Evolutionary conservation across 2,329 filamentous ascomycete genomes (phyloP).

Genomic region (Fusarium xyrophilum): DNA sequence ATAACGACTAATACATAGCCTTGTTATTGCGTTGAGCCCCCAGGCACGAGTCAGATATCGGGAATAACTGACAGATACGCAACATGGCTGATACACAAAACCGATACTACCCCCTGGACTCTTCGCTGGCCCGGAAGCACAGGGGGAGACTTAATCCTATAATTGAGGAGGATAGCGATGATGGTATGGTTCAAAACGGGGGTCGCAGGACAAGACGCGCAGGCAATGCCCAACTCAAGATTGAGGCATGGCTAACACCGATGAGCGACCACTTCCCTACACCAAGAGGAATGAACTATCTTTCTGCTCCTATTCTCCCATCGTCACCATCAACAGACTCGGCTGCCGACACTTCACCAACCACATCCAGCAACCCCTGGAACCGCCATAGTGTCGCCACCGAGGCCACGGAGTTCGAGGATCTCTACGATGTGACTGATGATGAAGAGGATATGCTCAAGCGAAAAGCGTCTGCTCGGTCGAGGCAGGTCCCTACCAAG

Average conservation of each 20-base stretch:
- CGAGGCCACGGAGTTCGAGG: constrained; percentile 78
- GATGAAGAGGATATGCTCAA: constrained; percentile 63
- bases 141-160: constrained; percentile 67
- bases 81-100: constrained; percentile 56
- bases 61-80: constrained; percentile 45
- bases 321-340: constrained; percentile 66
- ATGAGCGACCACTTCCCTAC: constrained; percentile 73
- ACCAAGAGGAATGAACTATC: constrained; percentile 70
- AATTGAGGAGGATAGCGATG: constrained; percentile 64
- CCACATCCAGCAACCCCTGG: constrained; percentile 66
- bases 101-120: constrained; percentile 55
- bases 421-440: constrained; percentile 86
- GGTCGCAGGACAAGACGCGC: constrained; percentile 39
- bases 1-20: constrained; percentile 36
- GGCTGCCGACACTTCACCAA: constrained; percentile 61
- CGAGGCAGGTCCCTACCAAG: constrained; percentile 49
- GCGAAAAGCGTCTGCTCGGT: constrained; percentile 49
- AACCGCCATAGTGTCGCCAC: constrained; percentile 68
- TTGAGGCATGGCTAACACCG: constrained; percentile 65
- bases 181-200: constrained; percentile 40
- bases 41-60: constrained; percentile 38
- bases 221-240: constrained; percentile 55
- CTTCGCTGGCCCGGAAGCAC: constrained; percentile 64
- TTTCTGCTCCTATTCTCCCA: constrained; percentile 67
- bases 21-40: constrained; percentile 25